A percentile compares a stretch with the other conserved stretches of the same genome.
Evolutionary conservation across 495 filamentous ascomycete species (phyloP).

Genomic region (Bacidia rubella): DNA sequence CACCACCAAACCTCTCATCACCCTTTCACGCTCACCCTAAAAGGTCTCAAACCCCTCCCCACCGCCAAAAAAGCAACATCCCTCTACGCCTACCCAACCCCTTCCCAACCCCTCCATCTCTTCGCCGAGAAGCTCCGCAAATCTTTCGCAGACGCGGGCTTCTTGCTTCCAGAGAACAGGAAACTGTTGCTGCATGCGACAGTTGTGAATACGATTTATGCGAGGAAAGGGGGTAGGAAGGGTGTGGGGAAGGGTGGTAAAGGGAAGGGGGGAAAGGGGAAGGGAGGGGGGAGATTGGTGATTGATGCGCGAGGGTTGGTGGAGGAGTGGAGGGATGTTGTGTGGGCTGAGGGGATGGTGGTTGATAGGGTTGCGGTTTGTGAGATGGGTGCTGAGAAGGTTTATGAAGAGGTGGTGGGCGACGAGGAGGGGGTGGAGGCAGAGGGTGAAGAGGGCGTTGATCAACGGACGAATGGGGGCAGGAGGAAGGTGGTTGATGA

Average conservation of each 20-base stretch:
- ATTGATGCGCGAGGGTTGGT: slow-evolving; percentile 41
- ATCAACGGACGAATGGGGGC: neutral
- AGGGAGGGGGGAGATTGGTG: slow-evolving; percentile 10
- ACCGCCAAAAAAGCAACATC: slow-evolving; percentile 12
- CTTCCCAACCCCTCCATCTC: slow-evolving; percentile 1
- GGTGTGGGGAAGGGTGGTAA: slow-evolving; percentile 14
- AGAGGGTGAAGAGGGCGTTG: neutral
- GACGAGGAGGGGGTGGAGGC: slow-evolving; percentile 2
- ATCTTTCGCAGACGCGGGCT: slow-evolving; percentile 46
- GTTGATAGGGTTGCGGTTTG: slow-evolving; percentile 57
- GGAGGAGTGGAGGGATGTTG: slow-evolving; percentile 33
- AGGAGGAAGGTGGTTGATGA: slow-evolving; percentile 28
- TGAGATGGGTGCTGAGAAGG: slow-evolving; percentile 62
- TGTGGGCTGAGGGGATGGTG: slow-evolving; percentile 49
- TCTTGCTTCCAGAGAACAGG: slow-evolving; percentile 37
- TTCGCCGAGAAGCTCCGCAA: slow-evolving; percentile 31
- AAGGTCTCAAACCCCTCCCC: slow-evolving; percentile 26
- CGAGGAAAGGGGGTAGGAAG: slow-evolving; percentile 14
- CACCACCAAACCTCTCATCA: neutral
- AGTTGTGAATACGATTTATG: slow-evolving; percentile 77
- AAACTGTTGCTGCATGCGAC: slow-evolving; percentile 75
- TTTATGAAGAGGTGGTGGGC: slow-evolving; percentile 21
- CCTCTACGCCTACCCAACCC: slow-evolving; percentile 5
- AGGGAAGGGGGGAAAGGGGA: slow-evolving; percentile 23
- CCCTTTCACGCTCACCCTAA: slow-evolving; percentile 10